Evolutionary conservation across 2,329 filamentous ascomycete genomes (phyloP).

Genomic region (Falciphora oryzae): DNA sequence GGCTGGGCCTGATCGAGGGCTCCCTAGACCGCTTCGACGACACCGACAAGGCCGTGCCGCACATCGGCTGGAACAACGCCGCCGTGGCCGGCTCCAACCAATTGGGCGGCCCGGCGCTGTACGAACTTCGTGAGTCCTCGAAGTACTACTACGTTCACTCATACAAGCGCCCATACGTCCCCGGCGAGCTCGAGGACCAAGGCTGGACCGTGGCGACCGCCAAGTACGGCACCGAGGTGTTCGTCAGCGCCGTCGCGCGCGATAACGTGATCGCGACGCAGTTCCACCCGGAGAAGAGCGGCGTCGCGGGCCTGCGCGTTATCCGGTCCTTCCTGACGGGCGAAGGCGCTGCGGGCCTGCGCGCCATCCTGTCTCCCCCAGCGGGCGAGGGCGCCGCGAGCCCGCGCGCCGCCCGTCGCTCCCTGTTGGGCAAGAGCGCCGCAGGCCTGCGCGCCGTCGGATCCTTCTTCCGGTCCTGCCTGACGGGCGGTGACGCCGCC

Average conservation of each 20-base stretch:
- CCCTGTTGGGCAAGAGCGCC: too few relatives aligned
- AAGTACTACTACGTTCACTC: slow-evolving; percentile 99
- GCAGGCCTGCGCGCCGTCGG: too few relatives aligned
- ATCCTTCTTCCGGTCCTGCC: too few relatives aligned
- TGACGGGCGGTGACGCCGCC: too few relatives aligned
- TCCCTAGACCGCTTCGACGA: slow-evolving; percentile 72
- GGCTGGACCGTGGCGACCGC: slow-evolving; percentile 94
- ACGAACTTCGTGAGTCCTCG: slow-evolving; percentile 70
- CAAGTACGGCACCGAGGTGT: slow-evolving; percentile 80
- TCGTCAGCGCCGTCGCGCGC: slow-evolving; percentile 82
- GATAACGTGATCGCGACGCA: slow-evolving; percentile 87
- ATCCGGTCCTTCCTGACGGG: slow-evolving; percentile 83
- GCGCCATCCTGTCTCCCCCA: too few relatives aligned
- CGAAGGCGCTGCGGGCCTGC: too few relatives aligned
- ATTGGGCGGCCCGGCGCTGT: too few relatives aligned
- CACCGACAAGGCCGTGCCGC: slow-evolving; percentile 80
- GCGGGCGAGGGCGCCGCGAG: too few relatives aligned
- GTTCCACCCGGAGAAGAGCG: slow-evolving; percentile 97
- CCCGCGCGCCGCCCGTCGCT: too few relatives aligned
- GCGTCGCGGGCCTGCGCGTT: slow-evolving; percentile 77
- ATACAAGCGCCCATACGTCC: slow-evolving; percentile 73
- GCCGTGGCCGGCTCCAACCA: slow-evolving; percentile 50
- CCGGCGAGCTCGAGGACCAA: slow-evolving; percentile 67
- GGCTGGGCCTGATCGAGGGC: slow-evolving; percentile 69
- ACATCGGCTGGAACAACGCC: slow-evolving; percentile 98